phyloP scores from a whole-genome alignment of 1,284 basidiomycete species.

The Moesziomyces sp. region DNA sequence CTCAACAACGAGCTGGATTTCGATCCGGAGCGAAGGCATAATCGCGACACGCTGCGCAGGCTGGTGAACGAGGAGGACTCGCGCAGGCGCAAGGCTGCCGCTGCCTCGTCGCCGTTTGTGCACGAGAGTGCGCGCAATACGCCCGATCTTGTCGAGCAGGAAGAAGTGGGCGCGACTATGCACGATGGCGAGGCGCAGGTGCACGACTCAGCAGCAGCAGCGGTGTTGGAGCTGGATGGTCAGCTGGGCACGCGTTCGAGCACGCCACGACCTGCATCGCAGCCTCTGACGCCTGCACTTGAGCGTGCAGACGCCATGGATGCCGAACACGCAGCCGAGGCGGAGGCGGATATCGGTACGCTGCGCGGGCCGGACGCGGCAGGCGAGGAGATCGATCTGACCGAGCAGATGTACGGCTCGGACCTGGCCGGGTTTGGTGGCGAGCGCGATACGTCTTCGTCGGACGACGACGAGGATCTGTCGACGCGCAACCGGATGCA shows the following conservation, averaged over 20 bases:
- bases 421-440: slow-evolving; percentile 62
- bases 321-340: slow-evolving; percentile 1
- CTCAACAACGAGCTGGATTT: slow-evolving; percentile 92
- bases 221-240: slow-evolving; percentile 2
- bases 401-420: slow-evolving; percentile 64
- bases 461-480: slow-evolving; percentile 53
- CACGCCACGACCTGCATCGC: slow-evolving; percentile 25
- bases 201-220: not conserved
- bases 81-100: slow-evolving; percentile 64
- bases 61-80: slow-evolving; percentile 79
- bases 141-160: slow-evolving; percentile 14
- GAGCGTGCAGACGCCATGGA: slow-evolving; percentile 10
- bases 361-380: slow-evolving; percentile 10
- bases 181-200: slow-evolving; percentile 4
- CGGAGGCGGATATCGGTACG: not conserved
- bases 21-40: slow-evolving; percentile 82
- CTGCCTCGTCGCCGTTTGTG: slow-evolving; percentile 24
- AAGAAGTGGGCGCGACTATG: slow-evolving; percentile 9
- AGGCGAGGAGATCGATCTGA: slow-evolving; percentile 62
- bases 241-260: slow-evolving; percentile 3
- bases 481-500: slow-evolving; percentile 57
- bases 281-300: slow-evolving; percentile 22
- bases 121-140: slow-evolving; percentile 14
- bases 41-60: slow-evolving; percentile 82
- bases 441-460: slow-evolving; percentile 31